Conservation (phyloP, 2,329 filamentous ascomycete genomes). For the Orbilia oligospora region DNA sequence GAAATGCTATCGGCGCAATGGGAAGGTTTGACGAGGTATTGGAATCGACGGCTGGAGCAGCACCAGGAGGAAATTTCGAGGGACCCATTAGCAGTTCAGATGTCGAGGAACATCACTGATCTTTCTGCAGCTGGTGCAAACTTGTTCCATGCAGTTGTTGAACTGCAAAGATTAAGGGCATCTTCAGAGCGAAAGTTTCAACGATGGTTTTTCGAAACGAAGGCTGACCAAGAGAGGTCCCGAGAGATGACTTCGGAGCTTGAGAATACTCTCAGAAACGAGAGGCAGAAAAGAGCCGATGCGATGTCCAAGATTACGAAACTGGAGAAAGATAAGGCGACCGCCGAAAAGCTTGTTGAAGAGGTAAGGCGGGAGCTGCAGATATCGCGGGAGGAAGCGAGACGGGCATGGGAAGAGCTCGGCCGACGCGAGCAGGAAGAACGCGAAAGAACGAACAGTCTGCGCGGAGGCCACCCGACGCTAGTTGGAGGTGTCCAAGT, state of each 20-base stretch:
- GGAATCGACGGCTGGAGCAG: constrained; percentile 92
- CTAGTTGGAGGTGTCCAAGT: constrained; percentile 94
- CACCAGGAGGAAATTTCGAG: constrained; percentile 87
- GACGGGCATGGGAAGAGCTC: constrained; percentile 96
- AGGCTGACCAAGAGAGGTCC: constrained; percentile 85
- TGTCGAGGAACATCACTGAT: constrained; percentile 94
- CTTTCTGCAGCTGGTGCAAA: constrained; percentile 97
- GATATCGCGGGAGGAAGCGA: constrained; percentile 96
- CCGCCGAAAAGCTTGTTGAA: constrained; percentile 81
- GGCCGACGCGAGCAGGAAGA: constrained; percentile 94
- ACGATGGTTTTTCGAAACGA: constrained; percentile 97
- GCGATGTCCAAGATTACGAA: constrained; percentile 72
- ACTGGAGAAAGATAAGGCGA: constrained; percentile 77
- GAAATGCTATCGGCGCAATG: constrained; percentile 96
- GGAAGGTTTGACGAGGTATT: constrained; percentile 97
- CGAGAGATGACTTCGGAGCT: constrained; percentile 86
- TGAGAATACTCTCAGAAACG: constrained; percentile 80
- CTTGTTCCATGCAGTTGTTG: constrained; percentile 96
- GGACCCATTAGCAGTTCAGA: constrained; percentile 86
- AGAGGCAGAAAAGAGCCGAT: constrained; percentile 79
- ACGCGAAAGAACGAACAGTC: constrained; percentile 84
- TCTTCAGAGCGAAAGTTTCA: constrained; percentile 98
- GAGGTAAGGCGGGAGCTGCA: constrained; percentile 94
- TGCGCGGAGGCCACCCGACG: constrained; percentile 89
- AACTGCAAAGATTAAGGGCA: constrained; percentile 90